Percentiles rank a stretch among this genome's conserved stretches.
These are phyloP conservation scores for Pichia phayaonensis DNA, from an alignment of 805 yeast genomes.

Conservation along the genomic window DNA sequence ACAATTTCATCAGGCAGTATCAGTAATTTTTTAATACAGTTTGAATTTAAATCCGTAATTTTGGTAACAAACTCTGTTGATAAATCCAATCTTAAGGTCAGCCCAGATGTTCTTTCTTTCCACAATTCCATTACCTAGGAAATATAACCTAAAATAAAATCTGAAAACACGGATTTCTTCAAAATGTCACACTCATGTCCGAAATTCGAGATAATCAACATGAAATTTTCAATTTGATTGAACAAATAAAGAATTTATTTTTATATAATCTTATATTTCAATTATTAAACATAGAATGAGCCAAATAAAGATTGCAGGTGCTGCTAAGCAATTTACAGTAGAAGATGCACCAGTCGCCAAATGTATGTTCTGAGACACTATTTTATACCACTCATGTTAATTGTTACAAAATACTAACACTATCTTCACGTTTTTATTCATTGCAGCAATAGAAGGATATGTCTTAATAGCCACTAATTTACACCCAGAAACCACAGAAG, in stretches of 20 bases:
- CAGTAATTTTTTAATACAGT: background rate
- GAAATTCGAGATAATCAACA: background rate
- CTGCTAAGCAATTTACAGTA: background rate
- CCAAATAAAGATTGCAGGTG: background rate
- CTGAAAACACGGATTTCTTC: background rate
- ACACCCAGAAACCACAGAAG: conserved; percentile 41
- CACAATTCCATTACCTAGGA: background rate
- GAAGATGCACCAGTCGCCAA: conserved; percentile 7
- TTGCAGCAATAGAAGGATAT: conserved; percentile 37
- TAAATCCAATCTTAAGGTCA: background rate
- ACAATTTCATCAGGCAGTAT: conserved; percentile 6
- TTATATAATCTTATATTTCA: no score
- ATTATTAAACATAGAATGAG: background rate
- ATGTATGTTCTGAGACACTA: conserved; percentile 6
- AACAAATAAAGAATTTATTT: background rate
- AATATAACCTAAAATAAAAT: background rate
- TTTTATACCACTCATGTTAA: background rate
- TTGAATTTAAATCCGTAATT: background rate
- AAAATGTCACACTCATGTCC: background rate
- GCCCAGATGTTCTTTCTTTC: background rate
- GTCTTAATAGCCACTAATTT: conserved; percentile 32
- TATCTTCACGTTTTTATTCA: background rate
- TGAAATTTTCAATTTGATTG: background rate
- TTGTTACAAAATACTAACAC: background rate
- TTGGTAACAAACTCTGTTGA: background rate